These are phyloP conservation scores for Aquilaria agallochum DNA, from an alignment of 441 rosid genomes.

Conservation along the genomic window DNA sequence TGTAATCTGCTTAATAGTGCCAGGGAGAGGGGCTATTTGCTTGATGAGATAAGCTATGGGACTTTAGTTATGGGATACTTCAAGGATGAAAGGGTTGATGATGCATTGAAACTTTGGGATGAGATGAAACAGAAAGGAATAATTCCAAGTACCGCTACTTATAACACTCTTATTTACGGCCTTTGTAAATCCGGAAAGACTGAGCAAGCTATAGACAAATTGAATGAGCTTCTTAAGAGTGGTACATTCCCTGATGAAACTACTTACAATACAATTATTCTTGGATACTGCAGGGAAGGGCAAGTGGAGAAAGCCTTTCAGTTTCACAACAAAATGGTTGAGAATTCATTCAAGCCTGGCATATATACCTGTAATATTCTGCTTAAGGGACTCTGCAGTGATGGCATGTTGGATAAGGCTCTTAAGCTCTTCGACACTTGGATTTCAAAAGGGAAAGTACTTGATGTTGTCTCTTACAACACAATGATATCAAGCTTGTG, in stretches of 20 bases:
- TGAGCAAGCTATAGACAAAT: conserved; percentile 58
- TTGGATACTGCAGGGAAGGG: conserved; percentile 69
- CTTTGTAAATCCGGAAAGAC: conserved; percentile 65
- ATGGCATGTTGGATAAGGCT: conserved; percentile 79
- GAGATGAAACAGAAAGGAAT: conserved; percentile 76
- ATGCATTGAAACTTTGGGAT: conserved; percentile 63
- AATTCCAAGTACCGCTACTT: conserved; percentile 60
- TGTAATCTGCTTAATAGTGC: conserved; percentile 49
- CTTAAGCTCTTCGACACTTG: conserved; percentile 67
- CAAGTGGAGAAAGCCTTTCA: conserved; percentile 75
- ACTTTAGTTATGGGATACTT: conserved; percentile 66
- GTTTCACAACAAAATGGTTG: conserved; percentile 66
- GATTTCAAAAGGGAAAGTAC: conserved; percentile 47
- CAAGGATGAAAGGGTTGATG: conserved; percentile 40
- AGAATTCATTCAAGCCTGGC: conserved; percentile 66
- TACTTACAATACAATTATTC: conserved; percentile 71
- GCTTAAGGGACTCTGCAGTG: conserved; percentile 70
- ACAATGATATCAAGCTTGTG: conserved; percentile 72
- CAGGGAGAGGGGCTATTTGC: conserved; percentile 57
- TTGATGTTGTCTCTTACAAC: conserved; percentile 76
- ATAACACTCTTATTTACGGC: conserved; percentile 66
- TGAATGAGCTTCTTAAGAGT: conserved; percentile 63
- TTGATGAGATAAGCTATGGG: conserved; percentile 81
- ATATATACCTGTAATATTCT: conserved; percentile 67
- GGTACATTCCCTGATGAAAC: conserved; percentile 64